Evolutionary conservation across 2,329 filamentous ascomycete species (phyloP), one percentile per base, ranked within the genome.

Genomic region (Paramyrothecium roridum): DNA sequence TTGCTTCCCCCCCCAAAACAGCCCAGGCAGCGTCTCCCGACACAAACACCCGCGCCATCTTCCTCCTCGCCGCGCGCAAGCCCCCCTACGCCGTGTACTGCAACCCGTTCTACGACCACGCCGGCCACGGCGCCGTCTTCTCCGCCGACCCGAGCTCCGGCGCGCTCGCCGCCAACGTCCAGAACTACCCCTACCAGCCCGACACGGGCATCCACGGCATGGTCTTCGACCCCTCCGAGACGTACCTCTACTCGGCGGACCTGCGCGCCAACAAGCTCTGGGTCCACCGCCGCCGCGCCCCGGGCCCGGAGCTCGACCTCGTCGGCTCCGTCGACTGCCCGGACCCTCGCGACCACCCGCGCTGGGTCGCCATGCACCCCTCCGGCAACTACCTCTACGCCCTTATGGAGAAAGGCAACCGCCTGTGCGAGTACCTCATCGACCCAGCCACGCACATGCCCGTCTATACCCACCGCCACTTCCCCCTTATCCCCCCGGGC

Each of bases 351-450:
- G 91, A 96, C 71, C 91, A 95, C 70, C 91, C 91, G 17, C 84
- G 91, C 65, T 96, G 91, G 91, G 89, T 96, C 16, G 90, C 90
- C 63, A 87, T 96, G 69, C 89, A 93, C 70, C 87, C 88, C 3
- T 83, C 83, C 1, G 90, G 90, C 20, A 82, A 86, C 56, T 92
- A 91, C 71, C 80, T 96, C 55, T 96, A 96, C 73, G 90, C 84
- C 8, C 80, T 96, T 63, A 96, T 95, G 89, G 91, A 96, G 73
- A 88, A 87, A n/a, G 90, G 91, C 54, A 96, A 96, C 76, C 80
- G 88, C 52, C 75, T 96, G 55, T 91, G 85, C 70, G 88, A 92
- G 64, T 96, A 95, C 72, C 81, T 89, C 61, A 85, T 96, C 72
- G 88, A 95, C 70, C 83, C 86, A 54, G 70, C 77, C 48, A 90